A percentile compares a stretch with the other conserved stretches of the same genome.
Conservation (phyloP, 805 yeast species). For the Candida arabinofermentans region DNA sequence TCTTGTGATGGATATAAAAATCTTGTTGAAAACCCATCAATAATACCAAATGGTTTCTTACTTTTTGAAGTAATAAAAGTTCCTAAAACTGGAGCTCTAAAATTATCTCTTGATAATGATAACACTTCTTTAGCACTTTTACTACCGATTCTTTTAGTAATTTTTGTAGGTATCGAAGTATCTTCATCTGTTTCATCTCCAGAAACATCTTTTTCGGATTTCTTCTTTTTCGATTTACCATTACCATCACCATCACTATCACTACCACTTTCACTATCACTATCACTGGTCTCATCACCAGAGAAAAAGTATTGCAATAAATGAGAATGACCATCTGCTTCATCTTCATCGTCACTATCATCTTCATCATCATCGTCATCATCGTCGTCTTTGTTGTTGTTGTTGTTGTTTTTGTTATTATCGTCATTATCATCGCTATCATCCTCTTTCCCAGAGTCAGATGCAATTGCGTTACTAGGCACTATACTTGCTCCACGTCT, state of each 20-base stretch:
- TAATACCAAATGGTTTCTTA: conserved; percentile 82
- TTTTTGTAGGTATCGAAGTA: conserved; percentile 68
- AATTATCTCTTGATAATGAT: conserved; percentile 79
- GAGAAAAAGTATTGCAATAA: conserved; percentile 71
- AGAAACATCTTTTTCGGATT: conserved; percentile 33
- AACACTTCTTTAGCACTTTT: conserved; percentile 90
- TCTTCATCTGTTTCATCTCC: conserved; percentile 97
- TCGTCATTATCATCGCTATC: conserved; percentile 22
- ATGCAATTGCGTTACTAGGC: conserved; percentile 16
- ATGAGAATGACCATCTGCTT: conserved; percentile 50
- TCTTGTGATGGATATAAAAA: conserved; percentile 52
- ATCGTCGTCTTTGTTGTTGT: conserved; percentile 21
- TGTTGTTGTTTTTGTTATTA: conserved; percentile 25
- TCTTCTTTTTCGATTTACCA: conserved; percentile 2
- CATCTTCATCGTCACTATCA: conserved; percentile 25
- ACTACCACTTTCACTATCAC: conserved; percentile 20
- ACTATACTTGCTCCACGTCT: conserved; percentile 14
- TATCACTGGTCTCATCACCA: conserved; percentile 21
- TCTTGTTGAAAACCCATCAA: conserved; percentile 90
- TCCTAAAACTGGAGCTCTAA: conserved; percentile 89
- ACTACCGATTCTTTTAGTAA: conserved; percentile 60
- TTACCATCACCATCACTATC: conserved; percentile 9
- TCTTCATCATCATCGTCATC: conserved; percentile 25
- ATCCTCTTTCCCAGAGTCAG: conserved; percentile 17
- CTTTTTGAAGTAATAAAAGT: conserved; percentile 80